Percentiles rank a stretch among this genome's conserved stretches.
These are phyloP conservation scores for Beta corolliflora DNA, from an alignment of 179 eudicot genomes.

Conservation along the genomic window DNA sequence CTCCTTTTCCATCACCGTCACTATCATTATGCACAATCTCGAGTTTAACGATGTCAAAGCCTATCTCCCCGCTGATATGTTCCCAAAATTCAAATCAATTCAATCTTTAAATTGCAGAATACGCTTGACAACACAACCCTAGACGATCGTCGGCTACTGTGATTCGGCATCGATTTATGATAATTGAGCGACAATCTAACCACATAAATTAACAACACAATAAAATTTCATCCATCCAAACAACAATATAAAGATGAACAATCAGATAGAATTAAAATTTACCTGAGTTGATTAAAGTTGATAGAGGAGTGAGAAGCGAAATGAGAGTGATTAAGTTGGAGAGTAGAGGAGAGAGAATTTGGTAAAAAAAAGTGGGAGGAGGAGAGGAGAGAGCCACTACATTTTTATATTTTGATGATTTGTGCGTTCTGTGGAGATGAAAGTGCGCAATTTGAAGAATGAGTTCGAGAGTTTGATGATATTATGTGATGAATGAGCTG, in stretches of 20 bases:
- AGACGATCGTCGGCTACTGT: slow-evolving; percentile 10
- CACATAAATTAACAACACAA: background rate
- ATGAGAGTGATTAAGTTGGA: background rate
- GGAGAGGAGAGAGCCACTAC: slow-evolving; percentile 21
- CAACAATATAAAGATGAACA: background rate
- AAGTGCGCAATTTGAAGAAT: too few species aligned
- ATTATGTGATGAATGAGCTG: too few species aligned
- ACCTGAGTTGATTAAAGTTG: slow-evolving; percentile 3
- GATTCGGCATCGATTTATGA: slow-evolving; percentile 10
- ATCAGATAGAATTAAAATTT: background rate
- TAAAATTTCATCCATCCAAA: background rate
- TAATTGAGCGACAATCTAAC: slow-evolving; percentile 23
- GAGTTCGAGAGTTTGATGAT: too few species aligned
- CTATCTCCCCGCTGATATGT: too few species aligned
- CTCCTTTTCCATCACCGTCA: too few species aligned
- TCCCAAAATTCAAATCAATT: too few species aligned
- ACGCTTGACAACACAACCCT: slow-evolving; percentile 15
- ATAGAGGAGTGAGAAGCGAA: slow-evolving; percentile 2
- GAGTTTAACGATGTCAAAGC: too few species aligned
- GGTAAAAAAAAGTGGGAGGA: background rate
- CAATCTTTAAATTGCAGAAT: slow-evolving; percentile 5
- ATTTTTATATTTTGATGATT: background rate
- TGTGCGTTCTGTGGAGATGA: too few species aligned
- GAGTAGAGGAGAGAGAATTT: background rate
- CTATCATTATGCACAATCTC: too few species aligned